These are phyloP conservation scores for Melaleuca quinquenervia DNA, from an alignment of 345 rosid species.

Conservation along the genomic window DNA sequence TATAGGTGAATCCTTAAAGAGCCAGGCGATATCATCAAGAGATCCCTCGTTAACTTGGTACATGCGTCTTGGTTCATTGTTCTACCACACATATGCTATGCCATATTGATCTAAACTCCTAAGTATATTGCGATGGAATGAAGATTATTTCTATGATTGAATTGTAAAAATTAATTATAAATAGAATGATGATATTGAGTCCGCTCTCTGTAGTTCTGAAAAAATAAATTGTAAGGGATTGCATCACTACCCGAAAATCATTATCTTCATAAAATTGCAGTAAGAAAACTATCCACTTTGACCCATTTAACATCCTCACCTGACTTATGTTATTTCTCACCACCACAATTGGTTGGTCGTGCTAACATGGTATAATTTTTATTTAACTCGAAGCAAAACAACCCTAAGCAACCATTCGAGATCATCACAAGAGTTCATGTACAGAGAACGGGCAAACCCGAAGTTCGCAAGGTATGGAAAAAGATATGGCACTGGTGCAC, in stretches of 20 bases:
- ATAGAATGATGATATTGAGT: fast-evolving
- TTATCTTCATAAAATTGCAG: neutral
- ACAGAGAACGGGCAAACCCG: neutral
- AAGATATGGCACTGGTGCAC: neutral
- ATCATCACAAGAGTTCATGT: neutral
- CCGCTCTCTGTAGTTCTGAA: neutral
- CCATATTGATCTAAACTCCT: neutral
- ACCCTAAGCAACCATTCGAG: neutral
- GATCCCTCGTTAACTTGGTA: neutral
- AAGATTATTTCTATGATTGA: neutral
- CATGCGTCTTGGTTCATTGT: neutral
- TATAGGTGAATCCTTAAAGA: neutral
- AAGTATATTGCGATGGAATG: neutral
- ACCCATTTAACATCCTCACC: neutral
- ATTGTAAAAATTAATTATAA: neutral
- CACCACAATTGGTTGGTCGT: neutral
- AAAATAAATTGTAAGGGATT: neutral
- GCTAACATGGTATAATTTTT: neutral
- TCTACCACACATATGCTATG: neutral
- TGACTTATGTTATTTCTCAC: neutral
- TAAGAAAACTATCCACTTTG: neutral
- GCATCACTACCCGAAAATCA: neutral
- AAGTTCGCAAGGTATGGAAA: neutral
- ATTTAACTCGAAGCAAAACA: neutral
- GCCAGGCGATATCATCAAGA: neutral